A percentile compares a stretch with the other conserved stretches of the same genome.
phyloP scores from a whole-genome alignment of 768 basidiomycete species.

The Cyclocybe aegerita region DNA sequence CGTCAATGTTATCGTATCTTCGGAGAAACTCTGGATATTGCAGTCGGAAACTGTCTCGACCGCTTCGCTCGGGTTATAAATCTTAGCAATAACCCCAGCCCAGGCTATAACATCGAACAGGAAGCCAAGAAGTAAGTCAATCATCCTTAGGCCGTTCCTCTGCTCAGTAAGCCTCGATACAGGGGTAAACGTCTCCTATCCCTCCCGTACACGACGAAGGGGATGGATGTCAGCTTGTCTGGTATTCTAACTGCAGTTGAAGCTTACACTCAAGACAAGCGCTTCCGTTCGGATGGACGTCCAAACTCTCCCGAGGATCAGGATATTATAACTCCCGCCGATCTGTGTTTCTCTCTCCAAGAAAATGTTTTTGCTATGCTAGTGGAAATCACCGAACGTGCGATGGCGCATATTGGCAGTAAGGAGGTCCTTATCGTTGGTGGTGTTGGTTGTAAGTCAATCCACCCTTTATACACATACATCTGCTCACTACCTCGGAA shows the following conservation, averaged over 20 bases:
- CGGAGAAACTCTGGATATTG: conserved; percentile 97
- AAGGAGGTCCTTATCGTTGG: conserved; percentile 97
- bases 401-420: conserved; percentile 98
- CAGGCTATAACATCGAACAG: conserved; percentile 97
- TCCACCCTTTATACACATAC: not conserved
- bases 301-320: conserved; percentile 41
- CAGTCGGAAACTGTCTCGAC: conserved; percentile 98
- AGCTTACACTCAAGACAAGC: conserved; percentile 82
- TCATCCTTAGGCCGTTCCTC: conserved; percentile 11
- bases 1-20: conserved; percentile 97
- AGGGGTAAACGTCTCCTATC: conserved; percentile 84
- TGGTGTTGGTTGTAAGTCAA: conserved; percentile 93
- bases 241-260: conserved; percentile 89
- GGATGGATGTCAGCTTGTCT: conserved; percentile 98
- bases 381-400: conserved; percentile 97
- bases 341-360: conserved; percentile 95
- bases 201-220: conserved; percentile 95
- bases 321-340: conserved; percentile 89
- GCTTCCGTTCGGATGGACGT: conserved; percentile 57
- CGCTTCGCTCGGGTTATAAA: conserved; percentile 95
- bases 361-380: conserved; percentile 98
- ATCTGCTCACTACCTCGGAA: conserved; percentile 27
- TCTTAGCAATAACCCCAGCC: conserved; percentile 92
- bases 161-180: conserved; percentile 3
- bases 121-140: conserved; percentile 78